A percentile compares a stretch with the other conserved stretches of the same genome.
These are phyloP conservation scores for Chimonanthus praecox DNA, from an alignment of 164 flowering plant genomes.

Conservation along the genomic window DNA sequence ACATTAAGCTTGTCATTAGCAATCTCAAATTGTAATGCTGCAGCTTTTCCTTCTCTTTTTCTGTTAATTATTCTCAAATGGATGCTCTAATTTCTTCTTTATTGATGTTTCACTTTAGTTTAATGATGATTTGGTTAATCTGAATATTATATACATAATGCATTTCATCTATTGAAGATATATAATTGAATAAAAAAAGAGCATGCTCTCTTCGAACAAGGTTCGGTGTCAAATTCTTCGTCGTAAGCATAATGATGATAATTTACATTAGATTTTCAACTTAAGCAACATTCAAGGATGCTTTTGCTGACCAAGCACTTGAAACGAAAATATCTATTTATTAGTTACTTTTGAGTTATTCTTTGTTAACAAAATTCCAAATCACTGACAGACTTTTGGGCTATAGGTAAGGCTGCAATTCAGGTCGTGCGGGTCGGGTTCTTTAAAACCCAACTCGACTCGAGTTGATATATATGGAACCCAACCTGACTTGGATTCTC, in stretches of 20 bases:
- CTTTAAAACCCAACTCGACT: too few species aligned
- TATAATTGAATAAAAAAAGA: not conserved
- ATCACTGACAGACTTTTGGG: too few species aligned
- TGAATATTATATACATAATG: not conserved
- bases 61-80: not conserved
- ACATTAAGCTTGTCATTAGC: not conserved
- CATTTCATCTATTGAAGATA: not conserved
- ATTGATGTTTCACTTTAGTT: conserved; percentile 4
- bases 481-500: too few species aligned
- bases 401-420: too few species aligned
- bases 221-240: not conserved
- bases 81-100: not conserved
- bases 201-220: not conserved
- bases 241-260: too few species aligned
- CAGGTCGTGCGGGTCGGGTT: too few species aligned
- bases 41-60: not conserved
- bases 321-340: not conserved
- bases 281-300: not conserved
- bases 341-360: not conserved
- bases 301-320: not conserved
- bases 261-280: not conserved
- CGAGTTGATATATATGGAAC: too few species aligned
- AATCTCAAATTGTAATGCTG: not conserved
- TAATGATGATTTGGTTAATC: conserved; percentile 6
- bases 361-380: too few species aligned